These are phyloP conservation scores for Poterioochromonas sp. DNA, from an alignment of 352 stramenopile species.

Conservation along the genomic window DNA sequence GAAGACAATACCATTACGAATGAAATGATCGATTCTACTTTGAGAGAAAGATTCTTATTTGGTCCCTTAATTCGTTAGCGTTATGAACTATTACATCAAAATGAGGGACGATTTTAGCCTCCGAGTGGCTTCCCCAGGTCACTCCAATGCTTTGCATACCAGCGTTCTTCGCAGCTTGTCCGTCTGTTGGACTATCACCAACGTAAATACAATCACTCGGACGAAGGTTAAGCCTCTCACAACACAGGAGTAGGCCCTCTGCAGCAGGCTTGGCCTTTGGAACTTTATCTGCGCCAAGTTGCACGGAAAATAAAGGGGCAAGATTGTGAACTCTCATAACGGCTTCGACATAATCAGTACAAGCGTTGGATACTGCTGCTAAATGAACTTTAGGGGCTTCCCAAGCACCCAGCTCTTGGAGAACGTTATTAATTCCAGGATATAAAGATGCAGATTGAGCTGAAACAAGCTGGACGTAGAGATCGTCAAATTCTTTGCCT, in stretches of 20 bases:
- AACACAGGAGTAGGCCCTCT: constrained; percentile 52
- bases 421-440: constrained; percentile 46
- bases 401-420: constrained; percentile 46
- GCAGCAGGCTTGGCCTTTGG: constrained; percentile 52
- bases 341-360: constrained; percentile 56
- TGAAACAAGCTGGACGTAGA: constrained; percentile 54
- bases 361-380: constrained; percentile 58
- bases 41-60: too few species aligned
- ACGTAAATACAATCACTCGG: constrained; percentile 54
- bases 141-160: constrained; percentile 36
- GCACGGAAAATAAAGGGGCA: constrained; percentile 48
- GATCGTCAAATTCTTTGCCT: constrained; percentile 55
- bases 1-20: too few species aligned
- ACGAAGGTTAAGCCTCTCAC: constrained; percentile 49
- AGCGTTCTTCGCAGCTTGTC: constrained; percentile 49
- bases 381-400: constrained; percentile 33
- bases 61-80: neutral
- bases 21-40: too few species aligned
- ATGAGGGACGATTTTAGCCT: neutral
- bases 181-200: constrained; percentile 56
- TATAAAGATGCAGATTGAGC: constrained; percentile 53
- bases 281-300: constrained; percentile 56
- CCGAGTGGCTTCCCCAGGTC: constrained; percentile 18
- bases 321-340: constrained; percentile 53
- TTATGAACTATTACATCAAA: neutral